A percentile compares a stretch with the other conserved stretches of the same genome.
Conservation (phyloP, 148 eudicot genomes). For the Silene latifolia region DNA sequence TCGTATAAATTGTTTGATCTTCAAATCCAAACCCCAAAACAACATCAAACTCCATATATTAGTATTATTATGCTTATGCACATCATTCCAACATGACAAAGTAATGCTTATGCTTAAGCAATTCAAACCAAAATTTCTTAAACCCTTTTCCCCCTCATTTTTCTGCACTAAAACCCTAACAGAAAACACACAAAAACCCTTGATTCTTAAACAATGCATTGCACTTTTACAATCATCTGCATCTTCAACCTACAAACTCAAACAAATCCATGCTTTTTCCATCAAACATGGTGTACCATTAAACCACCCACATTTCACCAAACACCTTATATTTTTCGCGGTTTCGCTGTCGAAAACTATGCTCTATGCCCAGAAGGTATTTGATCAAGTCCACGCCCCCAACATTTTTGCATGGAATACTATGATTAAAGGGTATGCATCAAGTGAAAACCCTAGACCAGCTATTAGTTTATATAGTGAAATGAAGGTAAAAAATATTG, state of each 20-base stretch:
- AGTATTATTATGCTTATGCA: background rate
- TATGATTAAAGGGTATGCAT: constrained; percentile 79
- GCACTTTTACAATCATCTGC: constrained; percentile 62
- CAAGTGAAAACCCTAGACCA: constrained; percentile 47
- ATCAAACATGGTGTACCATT: constrained; percentile 59
- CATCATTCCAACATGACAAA: constrained; percentile 10
- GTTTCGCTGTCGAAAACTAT: constrained; percentile 53
- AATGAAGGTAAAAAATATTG: constrained; percentile 33
- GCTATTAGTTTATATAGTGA: constrained; percentile 42
- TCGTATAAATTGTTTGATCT: too few relatives aligned
- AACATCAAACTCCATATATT: too few relatives aligned
- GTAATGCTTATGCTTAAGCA: constrained; percentile 13
- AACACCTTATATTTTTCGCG: constrained; percentile 57
- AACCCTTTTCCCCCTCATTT: constrained; percentile 18
- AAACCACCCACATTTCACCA: constrained; percentile 50
- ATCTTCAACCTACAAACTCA: constrained; percentile 52
- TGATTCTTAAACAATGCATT: constrained; percentile 57
- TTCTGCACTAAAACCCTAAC: constrained; percentile 21
- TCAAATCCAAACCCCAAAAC: too few relatives aligned
- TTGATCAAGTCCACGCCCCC: constrained; percentile 51
- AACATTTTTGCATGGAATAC: constrained; percentile 68
- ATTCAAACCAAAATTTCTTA: background rate
- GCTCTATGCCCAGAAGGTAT: constrained; percentile 49
- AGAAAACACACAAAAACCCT: constrained; percentile 36
- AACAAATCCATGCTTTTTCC: constrained; percentile 75